Conservation (phyloP, 2,329 filamentous ascomycete species). For the Fragosphaeria purpurea region DNA sequence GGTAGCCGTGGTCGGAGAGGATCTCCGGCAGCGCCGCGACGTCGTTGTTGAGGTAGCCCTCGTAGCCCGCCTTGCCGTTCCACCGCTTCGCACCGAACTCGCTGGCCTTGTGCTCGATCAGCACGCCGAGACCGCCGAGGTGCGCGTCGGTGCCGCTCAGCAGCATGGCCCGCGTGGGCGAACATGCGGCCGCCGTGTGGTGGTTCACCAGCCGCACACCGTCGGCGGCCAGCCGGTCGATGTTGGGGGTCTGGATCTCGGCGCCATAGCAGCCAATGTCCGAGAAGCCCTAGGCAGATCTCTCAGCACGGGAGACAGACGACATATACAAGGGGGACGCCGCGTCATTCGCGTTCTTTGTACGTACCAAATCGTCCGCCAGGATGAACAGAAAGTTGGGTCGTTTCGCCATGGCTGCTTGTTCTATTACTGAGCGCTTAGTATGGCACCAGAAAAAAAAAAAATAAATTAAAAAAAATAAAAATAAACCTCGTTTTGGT, state of each 20-base stretch:
- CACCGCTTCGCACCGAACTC: slow-evolving; percentile 11
- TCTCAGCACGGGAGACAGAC: not conserved
- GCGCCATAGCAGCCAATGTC: slow-evolving; percentile 43
- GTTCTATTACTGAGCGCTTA: no score
- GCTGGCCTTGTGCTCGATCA: slow-evolving; percentile 18
- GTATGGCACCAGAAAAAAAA: no score
- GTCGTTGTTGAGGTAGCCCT: slow-evolving; percentile 52
- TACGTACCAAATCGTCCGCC: not conserved
- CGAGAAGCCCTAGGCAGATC: slow-evolving; percentile 23
- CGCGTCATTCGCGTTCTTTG: no score
- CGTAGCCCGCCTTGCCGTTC: slow-evolving; percentile 44
- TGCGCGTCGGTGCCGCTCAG: slow-evolving; percentile 34
- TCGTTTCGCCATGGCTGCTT: not conserved
- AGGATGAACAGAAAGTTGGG: not conserved
- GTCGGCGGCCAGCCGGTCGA: slow-evolving; percentile 39
- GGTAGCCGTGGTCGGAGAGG: slow-evolving; percentile 47
- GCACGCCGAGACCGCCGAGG: slow-evolving; percentile 37
- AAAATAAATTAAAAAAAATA: no score
- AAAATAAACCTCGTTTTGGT: no score
- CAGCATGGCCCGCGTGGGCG: slow-evolving; percentile 49
- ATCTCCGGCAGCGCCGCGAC: slow-evolving; percentile 50
- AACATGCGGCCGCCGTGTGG: slow-evolving; percentile 50
- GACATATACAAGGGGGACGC: no score
- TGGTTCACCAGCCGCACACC: slow-evolving; percentile 49
- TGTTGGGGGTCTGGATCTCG: slow-evolving; percentile 48